phyloP scores from a whole-genome alignment of 208 protist genomes.

The Leishmania amazonensis region DNA sequence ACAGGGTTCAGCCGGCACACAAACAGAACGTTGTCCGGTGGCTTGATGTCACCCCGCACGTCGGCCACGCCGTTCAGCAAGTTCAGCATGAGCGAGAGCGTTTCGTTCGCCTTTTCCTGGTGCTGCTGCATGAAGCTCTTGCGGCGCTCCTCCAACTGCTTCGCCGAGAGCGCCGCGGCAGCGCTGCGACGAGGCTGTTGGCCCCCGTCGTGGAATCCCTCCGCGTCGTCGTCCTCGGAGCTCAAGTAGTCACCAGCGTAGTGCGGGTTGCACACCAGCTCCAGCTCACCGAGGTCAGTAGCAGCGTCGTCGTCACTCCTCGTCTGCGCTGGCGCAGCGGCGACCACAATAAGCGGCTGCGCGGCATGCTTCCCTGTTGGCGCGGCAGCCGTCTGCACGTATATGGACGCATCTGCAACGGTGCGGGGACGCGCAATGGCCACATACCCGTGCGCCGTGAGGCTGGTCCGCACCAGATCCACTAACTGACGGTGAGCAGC shows the following conservation, averaged over 20 bases:
- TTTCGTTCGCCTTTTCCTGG: slow-evolving; percentile 73
- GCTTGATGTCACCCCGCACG: slow-evolving; percentile 86
- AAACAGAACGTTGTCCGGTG: slow-evolving; percentile 98
- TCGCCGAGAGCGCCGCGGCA: slow-evolving; percentile 6
- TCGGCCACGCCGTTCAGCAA: slow-evolving; percentile 97
- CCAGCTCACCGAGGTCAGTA: slow-evolving; percentile 12
- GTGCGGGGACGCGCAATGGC: slow-evolving; percentile 6
- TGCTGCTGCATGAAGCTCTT: slow-evolving; percentile 34
- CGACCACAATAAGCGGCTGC: slow-evolving; percentile 5
- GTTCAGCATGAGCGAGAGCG: slow-evolving; percentile 91
- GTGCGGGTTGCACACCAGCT: slow-evolving; percentile 64
- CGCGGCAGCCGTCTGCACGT: slow-evolving; percentile 1
- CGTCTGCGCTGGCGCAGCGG: slow-evolving; percentile 3
- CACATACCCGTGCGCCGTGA: neutral
- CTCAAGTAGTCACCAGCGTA: slow-evolving; percentile 67
- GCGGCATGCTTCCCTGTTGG: neutral
- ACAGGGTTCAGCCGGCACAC: slow-evolving; percentile 98
- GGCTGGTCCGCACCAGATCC: slow-evolving; percentile 5
- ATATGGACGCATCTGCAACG: slow-evolving; percentile 10
- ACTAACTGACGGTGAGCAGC: slow-evolving; percentile 32
- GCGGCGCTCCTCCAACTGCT: slow-evolving; percentile 30
- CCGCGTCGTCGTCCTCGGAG: slow-evolving; percentile 67
- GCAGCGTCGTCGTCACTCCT: neutral
- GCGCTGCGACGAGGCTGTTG: neutral
- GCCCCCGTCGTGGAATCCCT: neutral